These are phyloP conservation scores for Zasmidium angulare DNA, from an alignment of 2,329 filamentous ascomycete genomes.

Conservation along the genomic window DNA sequence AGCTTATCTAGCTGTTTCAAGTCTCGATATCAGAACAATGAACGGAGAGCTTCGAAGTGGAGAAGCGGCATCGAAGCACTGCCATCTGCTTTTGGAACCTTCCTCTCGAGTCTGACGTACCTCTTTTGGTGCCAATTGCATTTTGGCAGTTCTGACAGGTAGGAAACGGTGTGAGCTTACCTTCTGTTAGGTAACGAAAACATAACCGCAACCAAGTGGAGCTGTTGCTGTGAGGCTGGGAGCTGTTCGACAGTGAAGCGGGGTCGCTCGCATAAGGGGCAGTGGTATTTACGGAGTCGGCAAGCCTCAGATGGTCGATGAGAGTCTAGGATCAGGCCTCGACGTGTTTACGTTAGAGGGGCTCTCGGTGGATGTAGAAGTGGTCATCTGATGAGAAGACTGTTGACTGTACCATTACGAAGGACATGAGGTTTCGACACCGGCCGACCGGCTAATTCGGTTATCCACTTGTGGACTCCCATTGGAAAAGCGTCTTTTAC, in stretches of 20 bases:
- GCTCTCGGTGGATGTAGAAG: too few species aligned
- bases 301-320: too few species aligned
- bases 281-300: too few species aligned
- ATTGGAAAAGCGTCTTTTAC: too few species aligned
- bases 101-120: slow-evolving; percentile 17
- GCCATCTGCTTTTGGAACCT: not conserved
- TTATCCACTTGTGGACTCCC: too few species aligned
- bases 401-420: too few species aligned
- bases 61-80: not conserved
- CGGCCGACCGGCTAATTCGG: too few species aligned
- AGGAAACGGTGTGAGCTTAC: not conserved
- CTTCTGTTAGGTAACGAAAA: not conserved
- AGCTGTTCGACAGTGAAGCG: not conserved
- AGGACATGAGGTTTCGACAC: too few species aligned
- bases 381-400: too few species aligned
- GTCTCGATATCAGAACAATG: not conserved
- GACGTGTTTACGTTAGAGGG: too few species aligned
- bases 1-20: slow-evolving; percentile 86
- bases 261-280: too few species aligned
- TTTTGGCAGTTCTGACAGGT: slow-evolving; percentile 19
- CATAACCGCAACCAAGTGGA: not conserved
- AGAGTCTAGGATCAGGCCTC: too few species aligned
- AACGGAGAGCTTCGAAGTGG: not conserved
- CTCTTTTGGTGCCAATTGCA: slow-evolving; percentile 40
- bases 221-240: not conserved